Evolutionary conservation across 176 grass and related monocot genomes (phyloP).

Genomic region (Microstegium vimineum): DNA sequence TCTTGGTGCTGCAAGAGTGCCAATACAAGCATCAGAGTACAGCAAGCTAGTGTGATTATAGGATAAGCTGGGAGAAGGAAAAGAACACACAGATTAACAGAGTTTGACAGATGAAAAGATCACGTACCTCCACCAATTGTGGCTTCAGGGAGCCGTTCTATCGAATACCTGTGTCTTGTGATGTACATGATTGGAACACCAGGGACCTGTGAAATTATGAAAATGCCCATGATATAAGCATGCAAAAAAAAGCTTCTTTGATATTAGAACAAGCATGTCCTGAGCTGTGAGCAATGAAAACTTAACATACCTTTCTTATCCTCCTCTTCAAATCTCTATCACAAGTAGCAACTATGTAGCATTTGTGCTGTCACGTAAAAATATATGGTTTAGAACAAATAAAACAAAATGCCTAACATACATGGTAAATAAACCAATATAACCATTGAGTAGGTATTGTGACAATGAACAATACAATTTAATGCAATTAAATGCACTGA

Average conservation of each 20-base stretch:
- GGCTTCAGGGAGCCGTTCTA: constrained; percentile 82
- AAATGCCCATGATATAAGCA: not conserved
- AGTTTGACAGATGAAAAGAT: not conserved
- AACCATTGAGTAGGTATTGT: not conserved
- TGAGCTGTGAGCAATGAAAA: not conserved
- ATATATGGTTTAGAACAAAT: not conserved
- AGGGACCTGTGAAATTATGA: constrained; percentile 45
- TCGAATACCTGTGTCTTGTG: constrained; percentile 71
- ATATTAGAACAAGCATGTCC: not conserved
- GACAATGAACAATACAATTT: not conserved
- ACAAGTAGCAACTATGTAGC: constrained; percentile 89
- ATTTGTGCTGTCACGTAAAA: constrained; percentile 67
- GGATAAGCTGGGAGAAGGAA: not conserved
- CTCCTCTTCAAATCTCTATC: constrained; percentile 88
- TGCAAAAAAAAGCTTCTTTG: not conserved
- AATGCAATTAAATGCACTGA: not conserved
- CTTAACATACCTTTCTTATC: constrained; percentile 62
- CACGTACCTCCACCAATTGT: constrained; percentile 77
- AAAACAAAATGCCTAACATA: not conserved
- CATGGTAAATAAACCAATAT: not conserved
- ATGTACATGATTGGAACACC: constrained; percentile 96
- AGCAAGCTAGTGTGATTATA: not conserved
- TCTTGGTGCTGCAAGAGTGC: constrained; percentile 62
- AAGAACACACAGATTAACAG: not conserved
- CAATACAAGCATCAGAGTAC: not conserved